Percentiles rank a stretch among this genome's conserved stretches.
These are phyloP conservation scores for Lavandula angustifolia DNA, from an alignment of 257 asterid species.

Conservation along the genomic window DNA sequence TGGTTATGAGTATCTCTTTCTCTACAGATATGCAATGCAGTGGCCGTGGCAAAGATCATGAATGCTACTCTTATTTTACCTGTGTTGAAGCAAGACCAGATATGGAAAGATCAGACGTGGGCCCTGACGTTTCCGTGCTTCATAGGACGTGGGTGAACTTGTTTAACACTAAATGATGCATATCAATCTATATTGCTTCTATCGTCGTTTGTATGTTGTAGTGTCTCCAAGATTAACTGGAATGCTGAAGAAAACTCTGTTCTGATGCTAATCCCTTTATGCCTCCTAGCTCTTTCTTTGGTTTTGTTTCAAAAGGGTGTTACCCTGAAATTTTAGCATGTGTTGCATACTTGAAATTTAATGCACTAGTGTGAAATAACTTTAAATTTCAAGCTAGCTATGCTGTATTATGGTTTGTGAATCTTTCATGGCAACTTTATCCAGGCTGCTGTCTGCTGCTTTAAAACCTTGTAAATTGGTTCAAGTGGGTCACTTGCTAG, in stretches of 20 bases:
- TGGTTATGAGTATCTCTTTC: constrained; percentile 23
- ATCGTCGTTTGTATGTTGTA: not conserved
- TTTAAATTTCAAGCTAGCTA: constrained; percentile 8
- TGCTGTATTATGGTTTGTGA: constrained; percentile 6
- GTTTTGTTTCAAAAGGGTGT: constrained; percentile 1
- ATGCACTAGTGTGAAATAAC: constrained; percentile 8
- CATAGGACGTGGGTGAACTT: constrained; percentile 83
- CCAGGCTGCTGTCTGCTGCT: not conserved
- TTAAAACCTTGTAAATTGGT: constrained; percentile 1
- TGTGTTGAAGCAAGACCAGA: constrained; percentile 98
- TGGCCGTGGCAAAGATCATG: constrained; percentile 97
- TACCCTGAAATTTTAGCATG: not conserved
- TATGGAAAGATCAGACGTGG: constrained; percentile 99
- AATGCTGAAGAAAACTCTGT: constrained; percentile 5
- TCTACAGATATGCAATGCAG: constrained; percentile 97
- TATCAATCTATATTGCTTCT: constrained; percentile 2
- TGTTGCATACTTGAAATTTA: constrained; percentile 15
- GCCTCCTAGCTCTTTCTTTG: not conserved
- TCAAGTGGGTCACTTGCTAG: not conserved
- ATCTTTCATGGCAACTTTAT: constrained; percentile 18
- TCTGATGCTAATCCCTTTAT: constrained; percentile 2
- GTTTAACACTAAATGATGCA: constrained; percentile 21
- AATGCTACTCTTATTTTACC: constrained; percentile 96
- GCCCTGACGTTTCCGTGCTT: too few species aligned
- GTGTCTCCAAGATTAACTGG: not conserved